A percentile compares a stretch with the other conserved stretches of the same genome.
These are phyloP conservation scores for Lomentospora prolificans DNA, from an alignment of 2,329 filamentous ascomycete genomes.

Conservation along the genomic window DNA sequence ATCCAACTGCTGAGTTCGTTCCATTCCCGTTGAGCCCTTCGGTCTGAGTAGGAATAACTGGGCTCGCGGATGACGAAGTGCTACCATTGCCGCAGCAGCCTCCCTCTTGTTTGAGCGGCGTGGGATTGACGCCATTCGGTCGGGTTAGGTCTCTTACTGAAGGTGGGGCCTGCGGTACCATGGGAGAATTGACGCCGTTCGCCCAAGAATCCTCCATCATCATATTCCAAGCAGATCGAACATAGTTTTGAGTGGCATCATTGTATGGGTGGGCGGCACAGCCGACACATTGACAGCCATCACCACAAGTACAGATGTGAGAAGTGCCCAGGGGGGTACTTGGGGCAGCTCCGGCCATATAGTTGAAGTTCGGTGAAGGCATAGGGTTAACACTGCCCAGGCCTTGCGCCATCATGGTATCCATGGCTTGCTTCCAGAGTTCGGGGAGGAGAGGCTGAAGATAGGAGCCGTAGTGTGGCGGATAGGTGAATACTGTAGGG, in stretches of 20 bases:
- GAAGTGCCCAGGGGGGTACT: conserved; percentile 19
- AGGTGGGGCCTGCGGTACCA: neutral
- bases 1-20: too few species aligned
- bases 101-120: neutral
- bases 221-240: conserved; percentile 36
- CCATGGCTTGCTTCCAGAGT: conserved; percentile 40
- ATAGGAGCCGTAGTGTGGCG: conserved; percentile 43
- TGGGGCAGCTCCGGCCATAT: neutral
- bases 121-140: neutral
- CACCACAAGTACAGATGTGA: conserved; percentile 51
- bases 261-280: conserved; percentile 62
- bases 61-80: neutral
- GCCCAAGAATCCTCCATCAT: conserved; percentile 25
- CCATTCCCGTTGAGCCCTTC: neutral
- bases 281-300: conserved; percentile 56
- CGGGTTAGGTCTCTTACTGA: neutral
- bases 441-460: conserved; percentile 44
- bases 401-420: conserved; percentile 18
- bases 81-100: neutral
- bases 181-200: conserved; percentile 7
- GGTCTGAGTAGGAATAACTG: neutral
- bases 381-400: neutral
- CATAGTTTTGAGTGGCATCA: conserved; percentile 44
- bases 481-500: conserved; percentile 34
- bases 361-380: conserved; percentile 3